Evolutionary conservation across 768 basidiomycete species (phyloP).

Genomic region (Porphyrellus cyaneotinctus): DNA sequence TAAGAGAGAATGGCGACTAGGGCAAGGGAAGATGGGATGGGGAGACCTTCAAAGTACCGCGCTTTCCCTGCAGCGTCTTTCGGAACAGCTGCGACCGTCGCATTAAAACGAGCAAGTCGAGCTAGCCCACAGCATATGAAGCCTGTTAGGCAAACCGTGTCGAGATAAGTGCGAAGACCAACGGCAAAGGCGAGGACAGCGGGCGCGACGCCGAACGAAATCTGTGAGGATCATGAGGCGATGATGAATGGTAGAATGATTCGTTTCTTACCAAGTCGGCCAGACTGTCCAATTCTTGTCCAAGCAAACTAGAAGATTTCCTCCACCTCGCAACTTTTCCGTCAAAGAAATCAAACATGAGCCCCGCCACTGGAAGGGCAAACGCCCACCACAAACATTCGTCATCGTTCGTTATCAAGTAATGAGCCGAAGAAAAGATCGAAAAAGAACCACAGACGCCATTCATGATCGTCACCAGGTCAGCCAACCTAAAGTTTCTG

Average conservation of each 20-base stretch:
- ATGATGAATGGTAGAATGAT: conserved; percentile 2
- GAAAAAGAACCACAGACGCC: conserved; percentile 97
- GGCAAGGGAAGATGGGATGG: conserved; percentile 85
- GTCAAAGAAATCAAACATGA: conserved; percentile 97
- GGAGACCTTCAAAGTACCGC: conserved; percentile 95
- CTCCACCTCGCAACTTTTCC: conserved; percentile 98
- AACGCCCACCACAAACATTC: conserved; percentile 86
- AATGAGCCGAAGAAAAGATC: conserved; percentile 88
- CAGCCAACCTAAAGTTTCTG: conserved; percentile 96
- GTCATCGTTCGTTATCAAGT: conserved; percentile 74
- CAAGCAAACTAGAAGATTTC: conserved; percentile 91
- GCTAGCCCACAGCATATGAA: conserved; percentile 98
- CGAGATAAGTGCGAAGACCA: conserved; percentile 87
- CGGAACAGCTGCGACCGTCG: conserved; percentile 91
- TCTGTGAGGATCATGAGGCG: conserved; percentile 41
- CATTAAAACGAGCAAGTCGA: conserved; percentile 96
- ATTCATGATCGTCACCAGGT: conserved; percentile 98
- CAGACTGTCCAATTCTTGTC: conserved; percentile 95
- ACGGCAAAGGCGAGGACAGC: conserved; percentile 88
- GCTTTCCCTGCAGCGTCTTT: conserved; percentile 84
- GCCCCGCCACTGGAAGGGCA: conserved; percentile 82
- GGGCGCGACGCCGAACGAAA: conserved; percentile 97
- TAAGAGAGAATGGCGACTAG: conserved; percentile 77
- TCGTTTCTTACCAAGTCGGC: conserved; percentile 72
- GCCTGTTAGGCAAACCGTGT: conserved; percentile 78